A percentile compares a stretch with the other conserved stretches of the same genome.
phyloP scores from a whole-genome alignment of 2,329 filamentous ascomycete genomes.

The Sphaerulina populicola region DNA sequence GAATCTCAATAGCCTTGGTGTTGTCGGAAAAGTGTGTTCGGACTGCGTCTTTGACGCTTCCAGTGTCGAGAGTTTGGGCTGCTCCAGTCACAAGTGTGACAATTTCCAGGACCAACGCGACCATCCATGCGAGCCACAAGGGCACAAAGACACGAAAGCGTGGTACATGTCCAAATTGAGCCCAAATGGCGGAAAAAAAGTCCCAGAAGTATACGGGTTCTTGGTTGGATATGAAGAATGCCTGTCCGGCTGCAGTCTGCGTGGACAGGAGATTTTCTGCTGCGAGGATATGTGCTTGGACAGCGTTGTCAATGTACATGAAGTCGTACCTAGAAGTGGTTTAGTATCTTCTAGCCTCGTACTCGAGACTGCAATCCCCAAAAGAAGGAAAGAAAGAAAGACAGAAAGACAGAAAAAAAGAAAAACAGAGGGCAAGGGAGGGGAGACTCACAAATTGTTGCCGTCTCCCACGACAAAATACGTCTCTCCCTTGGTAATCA shows the following conservation, averaged over 20 bases:
- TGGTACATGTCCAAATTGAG: constrained; percentile 48
- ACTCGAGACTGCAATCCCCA: no score
- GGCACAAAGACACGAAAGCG: constrained; percentile 44
- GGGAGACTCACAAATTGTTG: constrained; percentile 45
- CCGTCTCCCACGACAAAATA: constrained; percentile 73
- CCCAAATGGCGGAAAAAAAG: constrained; percentile 72
- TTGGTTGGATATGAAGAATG: constrained; percentile 86
- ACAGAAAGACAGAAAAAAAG: no score
- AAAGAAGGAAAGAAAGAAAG: no score
- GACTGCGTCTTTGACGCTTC: constrained; percentile 49
- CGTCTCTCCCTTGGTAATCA: constrained; percentile 60
- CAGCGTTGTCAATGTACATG: constrained; percentile 60
- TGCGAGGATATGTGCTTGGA: constrained; percentile 76
- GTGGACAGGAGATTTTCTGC: constrained; percentile 62
- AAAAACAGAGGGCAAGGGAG: no score
- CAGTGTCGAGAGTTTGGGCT: constrained; percentile 44
- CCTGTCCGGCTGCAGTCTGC: constrained; percentile 61
- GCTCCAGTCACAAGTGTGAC: constrained; percentile 42
- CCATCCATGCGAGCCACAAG: constrained; percentile 40
- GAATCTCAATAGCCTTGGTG: constrained; percentile 43
- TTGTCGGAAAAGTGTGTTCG: constrained; percentile 47
- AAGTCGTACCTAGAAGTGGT: constrained; percentile 48
- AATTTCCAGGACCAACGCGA: constrained; percentile 42
- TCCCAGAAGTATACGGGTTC: constrained; percentile 87
- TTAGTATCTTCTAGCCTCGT: no score